Conservation (phyloP, 306 rosid species). For the Trifolium dubium region DNA sequence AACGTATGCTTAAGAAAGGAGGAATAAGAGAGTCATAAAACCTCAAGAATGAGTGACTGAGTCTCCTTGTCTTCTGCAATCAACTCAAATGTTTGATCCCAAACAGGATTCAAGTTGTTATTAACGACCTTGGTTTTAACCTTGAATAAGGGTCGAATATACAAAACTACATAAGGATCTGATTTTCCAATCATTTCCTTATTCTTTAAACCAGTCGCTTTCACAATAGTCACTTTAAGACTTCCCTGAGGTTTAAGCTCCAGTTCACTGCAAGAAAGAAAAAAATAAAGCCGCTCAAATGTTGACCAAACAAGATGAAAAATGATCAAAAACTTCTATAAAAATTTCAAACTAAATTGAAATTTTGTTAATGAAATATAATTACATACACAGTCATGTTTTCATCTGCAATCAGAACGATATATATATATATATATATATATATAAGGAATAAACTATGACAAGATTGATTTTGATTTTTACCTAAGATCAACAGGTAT, state of each 20-base stretch:
- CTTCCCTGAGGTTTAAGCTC: constrained; percentile 99
- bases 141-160: constrained; percentile 80
- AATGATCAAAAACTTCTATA: no score
- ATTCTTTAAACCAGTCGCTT: constrained; percentile 82
- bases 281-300: neutral
- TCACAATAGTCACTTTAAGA: constrained; percentile 64
- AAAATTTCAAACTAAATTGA: constrained; percentile 22
- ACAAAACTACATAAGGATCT: constrained; percentile 81
- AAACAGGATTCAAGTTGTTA: constrained; percentile 90
- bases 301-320: no score
- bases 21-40: constrained; percentile 41
- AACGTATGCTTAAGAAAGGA: constrained; percentile 11
- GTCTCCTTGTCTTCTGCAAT: constrained; percentile 98
- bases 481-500: constrained; percentile 84
- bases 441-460: neutral
- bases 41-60: constrained; percentile 83
- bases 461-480: constrained; percentile 38
- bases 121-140: constrained; percentile 86
- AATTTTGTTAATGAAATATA: constrained; percentile 9
- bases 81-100: constrained; percentile 77
- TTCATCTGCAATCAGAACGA: constrained; percentile 15
- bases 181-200: constrained; percentile 99
- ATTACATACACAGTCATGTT: neutral
- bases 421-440: no score
- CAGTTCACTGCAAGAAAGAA: constrained; percentile 72